phyloP scores from a whole-genome alignment of 441 rosid species.

The Populus hybrid region DNA sequence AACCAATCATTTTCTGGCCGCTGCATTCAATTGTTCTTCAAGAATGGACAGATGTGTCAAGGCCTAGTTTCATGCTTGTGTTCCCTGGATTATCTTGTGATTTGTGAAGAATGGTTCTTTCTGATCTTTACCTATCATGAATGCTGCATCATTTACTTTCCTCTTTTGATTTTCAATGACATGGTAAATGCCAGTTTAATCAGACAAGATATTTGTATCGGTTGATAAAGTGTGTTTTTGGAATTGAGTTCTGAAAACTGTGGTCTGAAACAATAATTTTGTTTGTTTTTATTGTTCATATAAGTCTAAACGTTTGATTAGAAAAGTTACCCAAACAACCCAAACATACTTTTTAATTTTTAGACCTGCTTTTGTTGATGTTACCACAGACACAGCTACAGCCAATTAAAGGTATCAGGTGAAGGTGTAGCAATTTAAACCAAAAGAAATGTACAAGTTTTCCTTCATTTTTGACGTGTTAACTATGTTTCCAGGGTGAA shows the following conservation, averaged over 20 bases:
- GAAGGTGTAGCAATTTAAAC: not conserved
- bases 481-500: conserved; percentile 67
- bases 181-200: not conserved
- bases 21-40: not conserved
- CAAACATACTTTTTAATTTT: not conserved
- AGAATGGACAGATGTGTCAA: not conserved
- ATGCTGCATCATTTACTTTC: not conserved
- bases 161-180: not conserved
- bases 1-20: not conserved
- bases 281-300: not conserved
- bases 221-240: not conserved
- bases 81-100: not conserved
- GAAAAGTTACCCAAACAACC: not conserved
- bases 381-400: not conserved
- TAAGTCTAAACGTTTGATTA: not conserved
- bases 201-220: not conserved
- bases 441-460: not conserved
- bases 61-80: not conserved
- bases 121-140: not conserved
- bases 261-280: not conserved
- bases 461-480: conserved; percentile 21
- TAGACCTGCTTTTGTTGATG: not conserved
- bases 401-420: not conserved
- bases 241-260: not conserved
- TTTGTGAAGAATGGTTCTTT: not conserved